A percentile compares a stretch with the other conserved stretches of the same genome.
Evolutionary conservation across 371 early-diverging fungal genomes (phyloP).

Genomic region (Mortierella sp.): DNA sequence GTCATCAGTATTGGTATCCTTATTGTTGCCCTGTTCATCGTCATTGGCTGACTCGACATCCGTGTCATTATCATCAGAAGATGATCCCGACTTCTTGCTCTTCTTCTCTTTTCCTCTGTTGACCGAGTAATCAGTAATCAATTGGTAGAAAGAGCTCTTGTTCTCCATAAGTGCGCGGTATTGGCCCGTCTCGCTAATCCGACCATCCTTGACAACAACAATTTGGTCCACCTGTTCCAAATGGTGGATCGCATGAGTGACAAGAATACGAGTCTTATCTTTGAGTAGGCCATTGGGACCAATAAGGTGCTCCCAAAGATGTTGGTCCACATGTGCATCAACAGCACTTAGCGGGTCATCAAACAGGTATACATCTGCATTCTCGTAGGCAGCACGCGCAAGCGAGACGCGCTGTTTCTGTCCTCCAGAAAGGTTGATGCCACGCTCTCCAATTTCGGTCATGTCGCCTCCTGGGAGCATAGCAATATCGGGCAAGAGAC

Average conservation of each 20-base stretch:
- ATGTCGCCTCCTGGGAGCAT: constrained; percentile 72
- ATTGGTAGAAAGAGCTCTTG: constrained; percentile 55
- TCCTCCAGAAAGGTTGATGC: constrained; percentile 67
- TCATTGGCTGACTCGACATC: constrained; percentile 6
- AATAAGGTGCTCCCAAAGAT: constrained; percentile 53
- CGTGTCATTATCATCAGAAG: constrained; percentile 11
- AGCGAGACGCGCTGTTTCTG: constrained; percentile 66
- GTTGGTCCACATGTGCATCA: constrained; percentile 77
- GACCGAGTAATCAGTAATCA: constrained; percentile 57
- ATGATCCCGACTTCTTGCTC: not conserved
- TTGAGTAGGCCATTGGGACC: constrained; percentile 71
- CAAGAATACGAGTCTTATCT: constrained; percentile 61
- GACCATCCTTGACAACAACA: constrained; percentile 64
- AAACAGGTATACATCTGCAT: constrained; percentile 69
- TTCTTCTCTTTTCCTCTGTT: constrained; percentile 17
- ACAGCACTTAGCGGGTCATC: constrained; percentile 89
- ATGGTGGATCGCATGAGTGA: constrained; percentile 59
- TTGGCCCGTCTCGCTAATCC: constrained; percentile 63
- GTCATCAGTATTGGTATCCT: constrained; percentile 12
- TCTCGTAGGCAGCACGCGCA: constrained; percentile 61
- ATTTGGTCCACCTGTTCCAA: constrained; percentile 60
- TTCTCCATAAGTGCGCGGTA: constrained; percentile 60
- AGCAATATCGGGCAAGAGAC: constrained; percentile 68
- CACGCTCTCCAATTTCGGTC: constrained; percentile 69
- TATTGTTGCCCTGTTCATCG: not conserved